A percentile compares a stretch with the other conserved stretches of the same genome.
phyloP scores from a whole-genome alignment of 768 basidiomycete species.

The Cystobasidium tubakii region DNA sequence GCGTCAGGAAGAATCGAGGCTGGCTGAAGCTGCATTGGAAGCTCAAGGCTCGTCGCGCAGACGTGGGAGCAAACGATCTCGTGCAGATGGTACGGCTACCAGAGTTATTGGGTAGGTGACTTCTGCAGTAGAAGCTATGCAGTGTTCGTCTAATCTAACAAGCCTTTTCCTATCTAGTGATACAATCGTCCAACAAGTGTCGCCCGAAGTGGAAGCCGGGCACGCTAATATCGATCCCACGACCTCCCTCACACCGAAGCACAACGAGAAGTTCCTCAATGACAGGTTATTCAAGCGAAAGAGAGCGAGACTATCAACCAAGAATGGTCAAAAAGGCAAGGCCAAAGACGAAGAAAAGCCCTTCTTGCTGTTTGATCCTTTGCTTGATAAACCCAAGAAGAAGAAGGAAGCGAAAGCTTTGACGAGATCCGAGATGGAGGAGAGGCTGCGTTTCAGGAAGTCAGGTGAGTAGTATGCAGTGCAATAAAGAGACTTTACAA shows the following conservation, averaged over 20 bases:
- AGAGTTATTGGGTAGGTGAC: constrained; percentile 5
- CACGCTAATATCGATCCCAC: constrained; percentile 2
- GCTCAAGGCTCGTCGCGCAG: not conserved
- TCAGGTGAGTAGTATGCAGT: not conserved
- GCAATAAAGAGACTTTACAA: not conserved
- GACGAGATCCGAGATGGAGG: constrained; percentile 19
- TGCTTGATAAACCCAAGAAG: constrained; percentile 25
- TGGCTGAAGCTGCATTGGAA: not conserved
- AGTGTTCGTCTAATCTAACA: not conserved
- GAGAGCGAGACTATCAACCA: not conserved
- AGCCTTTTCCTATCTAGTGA: not conserved
- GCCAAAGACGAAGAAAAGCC: constrained; percentile 20
- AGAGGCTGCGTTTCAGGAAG: constrained; percentile 7
- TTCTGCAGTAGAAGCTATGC: too few species aligned
- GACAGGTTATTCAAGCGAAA: constrained; percentile 25
- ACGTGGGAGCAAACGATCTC: not conserved
- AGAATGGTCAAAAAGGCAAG: not conserved
- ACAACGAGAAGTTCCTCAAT: constrained; percentile 9
- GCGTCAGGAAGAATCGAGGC: not conserved
- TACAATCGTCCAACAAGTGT: constrained; percentile 9
- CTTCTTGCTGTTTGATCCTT: constrained; percentile 20
- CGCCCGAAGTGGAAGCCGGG: not conserved
- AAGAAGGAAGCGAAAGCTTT: constrained; percentile 10
- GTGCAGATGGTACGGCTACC: not conserved
- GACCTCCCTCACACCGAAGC: not conserved